Evolutionary conservation across 441 rosid species (phyloP), one percentile per base, ranked within the genome.

Genomic region (Gossypium lobatum): DNA sequence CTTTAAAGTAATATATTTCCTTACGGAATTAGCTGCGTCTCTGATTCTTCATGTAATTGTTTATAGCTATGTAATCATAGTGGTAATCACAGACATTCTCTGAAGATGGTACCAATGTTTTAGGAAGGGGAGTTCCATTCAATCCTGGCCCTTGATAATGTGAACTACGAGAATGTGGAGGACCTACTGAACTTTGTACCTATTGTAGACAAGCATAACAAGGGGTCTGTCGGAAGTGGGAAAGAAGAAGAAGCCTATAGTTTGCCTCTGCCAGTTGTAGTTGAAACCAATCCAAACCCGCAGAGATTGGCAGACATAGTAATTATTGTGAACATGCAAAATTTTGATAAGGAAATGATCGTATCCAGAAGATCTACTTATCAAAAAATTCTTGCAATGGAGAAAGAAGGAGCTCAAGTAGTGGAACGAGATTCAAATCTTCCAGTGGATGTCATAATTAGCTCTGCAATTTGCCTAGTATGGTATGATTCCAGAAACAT

Each of bases 401-500:
- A 96, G 86, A 89, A 89, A 84, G 88, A 82, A 77, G 97, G 97
- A 76, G 80, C 80, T 77, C 97, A 91, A 85, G 91, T 93, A 61
- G 88, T 93, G 76, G 99, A 93, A 85, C 92, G 97, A 31, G 99
- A 96, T 83, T 77, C 91, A 48, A 83, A 88, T 80, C 86, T 89
- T 13, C 98, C 95, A 62, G 97, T 88, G 71, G 97, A 96, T 80
- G 64, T 91, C 34, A 83, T 93, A 71, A 82, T 91, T 82, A 87
- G 85, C 75, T 80, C 91, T 80, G 86, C 92, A 67, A 80, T 83
- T 83, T 92, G 97, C 83, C 75, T 93, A 60, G 85, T 88, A 67
- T 93, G 97, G 99, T 96, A 96, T 82, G 89, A 89, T 77, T 83
- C 83, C 79, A 75, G 81, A 81, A 88, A 79, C 77, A 86, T 84